phyloP scores from a whole-genome alignment of 2,329 filamentous ascomycete genomes.

The Stemphylium lycopersici region DNA sequence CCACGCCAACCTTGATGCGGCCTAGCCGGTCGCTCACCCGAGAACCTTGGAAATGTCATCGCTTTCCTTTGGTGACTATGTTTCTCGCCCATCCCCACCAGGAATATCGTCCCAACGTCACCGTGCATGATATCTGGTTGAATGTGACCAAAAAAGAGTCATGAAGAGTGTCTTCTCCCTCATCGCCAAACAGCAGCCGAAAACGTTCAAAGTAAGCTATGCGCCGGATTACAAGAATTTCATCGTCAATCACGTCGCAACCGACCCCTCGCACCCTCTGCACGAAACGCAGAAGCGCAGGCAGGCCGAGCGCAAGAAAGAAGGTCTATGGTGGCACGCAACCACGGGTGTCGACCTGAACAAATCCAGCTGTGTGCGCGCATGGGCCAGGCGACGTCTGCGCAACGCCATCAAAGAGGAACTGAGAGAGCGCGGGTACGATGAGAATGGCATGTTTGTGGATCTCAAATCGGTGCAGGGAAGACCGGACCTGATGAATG shows the following conservation, averaged over 20 bases:
- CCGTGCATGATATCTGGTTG: slow-evolving; percentile 4
- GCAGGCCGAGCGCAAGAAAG: slow-evolving; percentile 21
- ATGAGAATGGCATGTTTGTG: slow-evolving; percentile 33
- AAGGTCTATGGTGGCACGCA: slow-evolving; percentile 44
- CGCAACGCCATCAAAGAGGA: slow-evolving; percentile 40
- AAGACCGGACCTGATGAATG: neutral
- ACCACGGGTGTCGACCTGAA: slow-evolving; percentile 29
- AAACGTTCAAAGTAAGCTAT: slow-evolving; percentile 33
- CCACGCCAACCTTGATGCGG: neutral
- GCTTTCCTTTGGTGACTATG: neutral
- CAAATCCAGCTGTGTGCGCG: slow-evolving; percentile 41
- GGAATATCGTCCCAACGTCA: slow-evolving; percentile 4
- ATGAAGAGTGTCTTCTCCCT: slow-evolving; percentile 23
- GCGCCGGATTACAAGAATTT: slow-evolving; percentile 32
- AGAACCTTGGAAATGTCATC: neutral
- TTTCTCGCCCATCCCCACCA: neutral
- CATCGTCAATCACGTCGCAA: slow-evolving; percentile 26
- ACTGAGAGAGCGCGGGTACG: slow-evolving; percentile 35
- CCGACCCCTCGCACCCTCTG: slow-evolving; percentile 37
- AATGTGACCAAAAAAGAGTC: slow-evolving; percentile 7
- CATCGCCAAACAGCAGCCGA: slow-evolving; percentile 21
- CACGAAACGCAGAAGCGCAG: slow-evolving; percentile 27
- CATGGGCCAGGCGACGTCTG: slow-evolving; percentile 41
- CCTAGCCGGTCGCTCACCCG: slow-evolving; percentile 12
- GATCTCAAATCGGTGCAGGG: slow-evolving; percentile 6